These are phyloP conservation scores for Fraxinus americana DNA, from an alignment of 257 asterid genomes.

Conservation along the genomic window DNA sequence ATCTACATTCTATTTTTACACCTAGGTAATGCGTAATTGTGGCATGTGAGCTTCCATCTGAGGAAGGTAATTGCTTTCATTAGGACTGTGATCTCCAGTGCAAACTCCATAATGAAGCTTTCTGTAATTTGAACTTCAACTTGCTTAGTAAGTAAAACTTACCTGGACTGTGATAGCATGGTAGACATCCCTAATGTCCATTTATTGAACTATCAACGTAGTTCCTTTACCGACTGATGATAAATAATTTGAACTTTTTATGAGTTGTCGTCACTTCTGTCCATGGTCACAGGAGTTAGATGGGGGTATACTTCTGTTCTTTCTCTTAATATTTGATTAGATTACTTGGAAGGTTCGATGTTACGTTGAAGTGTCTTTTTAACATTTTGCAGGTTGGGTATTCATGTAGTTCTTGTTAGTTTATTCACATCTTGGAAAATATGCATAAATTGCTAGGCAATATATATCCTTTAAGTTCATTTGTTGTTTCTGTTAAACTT, in stretches of 20 bases:
- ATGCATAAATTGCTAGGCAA: not conserved
- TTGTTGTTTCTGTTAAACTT: not conserved
- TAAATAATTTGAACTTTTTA: not conserved
- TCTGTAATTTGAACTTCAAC: not conserved
- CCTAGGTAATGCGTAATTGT: not conserved
- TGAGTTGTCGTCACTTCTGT: not conserved
- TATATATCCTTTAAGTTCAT: not conserved
- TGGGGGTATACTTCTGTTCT: not conserved
- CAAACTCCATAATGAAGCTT: not conserved
- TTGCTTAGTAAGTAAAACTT: not conserved
- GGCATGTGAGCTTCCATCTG: not conserved
- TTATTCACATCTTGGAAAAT: not conserved
- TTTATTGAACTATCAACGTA: not conserved
- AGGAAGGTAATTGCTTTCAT: not conserved
- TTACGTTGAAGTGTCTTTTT: not conserved
- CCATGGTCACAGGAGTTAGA: not conserved
- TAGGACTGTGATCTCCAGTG: not conserved
- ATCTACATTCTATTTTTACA: not conserved
- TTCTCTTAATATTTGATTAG: not conserved
- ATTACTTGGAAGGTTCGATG: not conserved
- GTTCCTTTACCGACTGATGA: not conserved
- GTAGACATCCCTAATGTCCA: not conserved
- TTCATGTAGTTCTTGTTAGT: not conserved
- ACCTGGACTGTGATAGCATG: not conserved
- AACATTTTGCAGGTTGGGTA: not conserved